Evolutionary conservation across 2,329 filamentous ascomycete genomes (phyloP).

Genomic region (Sclerotinia sclerotiorum): DNA sequence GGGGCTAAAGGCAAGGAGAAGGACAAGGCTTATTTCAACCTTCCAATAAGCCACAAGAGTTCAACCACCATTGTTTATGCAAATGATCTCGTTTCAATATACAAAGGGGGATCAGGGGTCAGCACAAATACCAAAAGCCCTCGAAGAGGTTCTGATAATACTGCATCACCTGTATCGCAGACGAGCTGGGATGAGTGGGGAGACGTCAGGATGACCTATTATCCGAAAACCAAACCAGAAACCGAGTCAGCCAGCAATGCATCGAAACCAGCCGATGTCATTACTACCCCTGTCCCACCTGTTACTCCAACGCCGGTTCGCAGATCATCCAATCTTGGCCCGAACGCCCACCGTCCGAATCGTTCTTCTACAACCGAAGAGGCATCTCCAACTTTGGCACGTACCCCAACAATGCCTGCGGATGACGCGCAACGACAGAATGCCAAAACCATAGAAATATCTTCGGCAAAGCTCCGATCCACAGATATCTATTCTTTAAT

Average conservation of each 20-base stretch:
- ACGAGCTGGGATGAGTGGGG: constrained; percentile 74
- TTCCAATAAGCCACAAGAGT: constrained; percentile 44
- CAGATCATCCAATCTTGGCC: constrained; percentile 40
- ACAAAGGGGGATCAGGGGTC: constrained; percentile 53
- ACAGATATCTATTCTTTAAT: constrained; percentile 58
- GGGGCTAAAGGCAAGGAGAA: constrained; percentile 77
- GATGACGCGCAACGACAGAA: constrained; percentile 36
- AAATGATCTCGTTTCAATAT: constrained; percentile 79
- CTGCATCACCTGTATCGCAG: constrained; percentile 34
- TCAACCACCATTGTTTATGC: constrained; percentile 63
- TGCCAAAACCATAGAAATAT: constrained; percentile 49
- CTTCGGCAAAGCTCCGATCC: constrained; percentile 51
- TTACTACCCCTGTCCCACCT: constrained; percentile 33
- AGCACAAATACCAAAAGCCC: constrained; percentile 38
- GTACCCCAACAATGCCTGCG: constrained; percentile 30
- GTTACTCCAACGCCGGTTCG: constrained; percentile 41
- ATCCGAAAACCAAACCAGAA: constrained; percentile 47
- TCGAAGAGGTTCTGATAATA: constrained; percentile 37
- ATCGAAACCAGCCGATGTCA: constrained; percentile 36
- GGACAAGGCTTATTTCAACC: constrained; percentile 58
- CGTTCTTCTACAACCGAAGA: constrained; percentile 42
- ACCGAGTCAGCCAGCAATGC: constrained; percentile 33
- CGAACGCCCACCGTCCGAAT: constrained; percentile 37
- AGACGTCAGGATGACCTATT: constrained; percentile 78
- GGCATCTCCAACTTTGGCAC: constrained; percentile 35